These are phyloP conservation scores for Achaetomiella virescens DNA, from an alignment of 495 filamentous ascomycete species.

Conservation along the genomic window DNA sequence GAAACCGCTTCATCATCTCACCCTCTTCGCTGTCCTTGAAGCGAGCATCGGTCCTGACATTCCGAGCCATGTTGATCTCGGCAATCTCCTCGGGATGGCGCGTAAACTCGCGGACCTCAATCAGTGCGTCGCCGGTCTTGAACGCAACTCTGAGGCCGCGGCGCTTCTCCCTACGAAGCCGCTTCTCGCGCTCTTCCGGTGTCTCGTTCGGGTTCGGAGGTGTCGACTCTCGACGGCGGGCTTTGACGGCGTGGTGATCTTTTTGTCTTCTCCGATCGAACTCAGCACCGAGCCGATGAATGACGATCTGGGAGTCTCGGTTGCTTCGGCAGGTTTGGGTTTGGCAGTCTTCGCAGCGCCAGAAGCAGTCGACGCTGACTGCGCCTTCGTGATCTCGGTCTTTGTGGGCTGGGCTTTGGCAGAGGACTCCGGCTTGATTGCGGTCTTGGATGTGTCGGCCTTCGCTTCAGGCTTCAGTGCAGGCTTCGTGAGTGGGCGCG, in stretches of 20 bases:
- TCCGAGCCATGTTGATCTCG: conserved; percentile 56
- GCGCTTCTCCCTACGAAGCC: conserved; percentile 72
- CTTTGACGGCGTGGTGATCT: conserved; percentile 36
- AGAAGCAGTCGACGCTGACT: not conserved
- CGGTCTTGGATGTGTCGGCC: conserved; percentile 17
- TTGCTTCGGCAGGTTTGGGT: conserved; percentile 14
- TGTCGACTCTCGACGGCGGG: conserved; percentile 33
- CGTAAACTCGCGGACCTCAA: conserved; percentile 64
- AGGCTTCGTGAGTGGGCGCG: conserved; percentile 27
- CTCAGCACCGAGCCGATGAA: conserved; percentile 48
- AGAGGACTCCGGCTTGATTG: conserved; percentile 21
- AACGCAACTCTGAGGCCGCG: conserved; percentile 59
- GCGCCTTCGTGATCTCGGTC: not conserved
- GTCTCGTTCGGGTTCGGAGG: conserved; percentile 58
- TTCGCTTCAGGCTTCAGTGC: conserved; percentile 27
- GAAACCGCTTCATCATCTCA: conserved; percentile 63
- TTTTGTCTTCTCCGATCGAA: conserved; percentile 56
- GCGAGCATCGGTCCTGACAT: conserved; percentile 55
- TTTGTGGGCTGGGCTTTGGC: conserved; percentile 10
- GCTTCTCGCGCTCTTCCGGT: conserved; percentile 62
- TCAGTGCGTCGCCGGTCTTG: conserved; percentile 66
- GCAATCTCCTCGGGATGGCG: conserved; percentile 77
- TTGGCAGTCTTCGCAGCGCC: conserved; percentile 15
- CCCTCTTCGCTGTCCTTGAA: conserved; percentile 52
- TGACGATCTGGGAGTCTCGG: conserved; percentile 25